Conservation (phyloP, 345 rosid species). For the Lenwebbia sp. region DNA sequence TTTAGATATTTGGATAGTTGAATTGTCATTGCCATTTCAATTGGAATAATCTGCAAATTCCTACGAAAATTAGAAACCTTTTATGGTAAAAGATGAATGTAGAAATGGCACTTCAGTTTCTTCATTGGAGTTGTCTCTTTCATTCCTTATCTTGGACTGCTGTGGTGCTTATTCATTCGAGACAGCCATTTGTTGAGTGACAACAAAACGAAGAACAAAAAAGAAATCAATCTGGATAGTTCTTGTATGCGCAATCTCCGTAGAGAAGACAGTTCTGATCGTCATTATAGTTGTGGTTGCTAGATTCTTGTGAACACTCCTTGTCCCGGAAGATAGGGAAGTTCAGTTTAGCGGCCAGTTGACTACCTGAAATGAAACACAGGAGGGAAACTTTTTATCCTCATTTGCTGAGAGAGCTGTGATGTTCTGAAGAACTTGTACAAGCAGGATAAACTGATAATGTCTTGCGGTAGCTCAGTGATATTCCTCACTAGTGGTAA, state of each 20-base stretch:
- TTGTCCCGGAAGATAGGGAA: not conserved
- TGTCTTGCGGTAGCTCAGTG: constrained; percentile 45
- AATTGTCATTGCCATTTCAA: not conserved
- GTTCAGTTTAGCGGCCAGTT: not conserved
- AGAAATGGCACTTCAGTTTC: not conserved
- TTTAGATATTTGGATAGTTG: not conserved
- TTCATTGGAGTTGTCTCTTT: not conserved
- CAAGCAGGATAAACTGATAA: not conserved
- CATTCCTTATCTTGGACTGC: not conserved
- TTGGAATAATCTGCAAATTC: not conserved
- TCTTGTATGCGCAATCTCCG: not conserved
- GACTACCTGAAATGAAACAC: not conserved
- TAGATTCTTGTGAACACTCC: not conserved
- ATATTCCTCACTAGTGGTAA: constrained; percentile 71
- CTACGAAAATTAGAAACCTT: not conserved
- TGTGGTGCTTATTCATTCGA: not conserved
- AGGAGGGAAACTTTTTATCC: not conserved
- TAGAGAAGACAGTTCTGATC: not conserved
- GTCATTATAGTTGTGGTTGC: not conserved
- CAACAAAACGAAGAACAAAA: not conserved
- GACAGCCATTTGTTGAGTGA: not conserved
- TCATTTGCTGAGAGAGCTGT: not conserved
- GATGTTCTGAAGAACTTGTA: not conserved
- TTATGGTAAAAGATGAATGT: not conserved
- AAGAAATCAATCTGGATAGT: not conserved